Evolutionary conservation across 345 rosid genomes (phyloP), one percentile per base, ranked within the genome.

Genomic region (Eucalyptus marginata): DNA sequence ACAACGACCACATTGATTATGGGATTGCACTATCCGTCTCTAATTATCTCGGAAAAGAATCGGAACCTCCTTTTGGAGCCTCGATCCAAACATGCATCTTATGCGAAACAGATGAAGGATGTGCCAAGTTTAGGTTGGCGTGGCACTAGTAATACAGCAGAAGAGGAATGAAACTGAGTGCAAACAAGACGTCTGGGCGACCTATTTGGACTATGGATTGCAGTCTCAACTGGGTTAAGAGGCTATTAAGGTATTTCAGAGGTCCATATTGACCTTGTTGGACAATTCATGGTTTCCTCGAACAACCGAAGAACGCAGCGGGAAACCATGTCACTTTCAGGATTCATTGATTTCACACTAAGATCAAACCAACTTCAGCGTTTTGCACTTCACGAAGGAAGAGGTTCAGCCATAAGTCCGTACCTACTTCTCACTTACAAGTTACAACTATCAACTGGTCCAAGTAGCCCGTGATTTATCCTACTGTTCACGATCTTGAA

Each of bases 21-120:
- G 44, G 2, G 25, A 68, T 68, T 7, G 2, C 12, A 33, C 24
- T 33, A 0, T 2, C 0, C 2, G 0, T 33, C 44, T 33, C 44
- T 68, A 31, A 33, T 52, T 52, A 52, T 52, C 58, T 5, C 7
- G 0, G 0, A 17, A 33, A 68, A 33, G 0, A 17, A 68, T 17
- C 13, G 1, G 7, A 16, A 33, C 40, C 5, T 5, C 12, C 13
- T 31, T 33, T 8, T 68, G 43, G 11, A 68, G 80, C 10, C 44
- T 33, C 2, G 43, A 33, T 31, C 11, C 43, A 31, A 68, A 68
- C 43, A 68, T 31, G 24, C 24, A 16, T 31, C 22, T 68, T 68
- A 17, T 68, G 13, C 24, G 0, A 68, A 68, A 33, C 24, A 31
- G 44, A 31, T 17, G 44, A 33, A 33, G 0, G 80, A 68, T 52